phyloP scores from a whole-genome alignment of 345 rosid genomes.

The Lagerstroemia speciosa region DNA sequence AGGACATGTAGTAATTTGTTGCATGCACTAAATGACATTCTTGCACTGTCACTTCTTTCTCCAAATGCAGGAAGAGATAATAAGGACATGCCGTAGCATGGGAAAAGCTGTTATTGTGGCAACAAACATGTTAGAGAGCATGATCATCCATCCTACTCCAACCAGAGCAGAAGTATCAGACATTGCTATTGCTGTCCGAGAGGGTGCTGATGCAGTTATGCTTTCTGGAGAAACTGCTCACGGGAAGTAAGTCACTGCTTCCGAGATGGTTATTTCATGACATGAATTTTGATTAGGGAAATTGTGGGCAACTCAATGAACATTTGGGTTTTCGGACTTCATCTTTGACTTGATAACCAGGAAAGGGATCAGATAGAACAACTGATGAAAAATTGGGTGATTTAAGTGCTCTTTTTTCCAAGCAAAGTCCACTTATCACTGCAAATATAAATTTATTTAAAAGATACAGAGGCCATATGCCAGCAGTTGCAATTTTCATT shows the following conservation, averaged over 20 bases:
- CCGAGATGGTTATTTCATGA: neutral
- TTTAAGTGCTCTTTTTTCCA: too few relatives aligned
- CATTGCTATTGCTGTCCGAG: conserved; percentile 96
- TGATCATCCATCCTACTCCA: conserved; percentile 98
- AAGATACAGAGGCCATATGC: neutral
- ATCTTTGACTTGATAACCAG: too few relatives aligned
- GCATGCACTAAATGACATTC: neutral
- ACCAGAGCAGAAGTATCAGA: conserved; percentile 98
- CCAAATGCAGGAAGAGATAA: conserved; percentile 69
- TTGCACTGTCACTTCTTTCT: neutral
- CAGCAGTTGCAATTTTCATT: neutral
- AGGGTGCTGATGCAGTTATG: conserved; percentile 96
- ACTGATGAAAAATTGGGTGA: neutral
- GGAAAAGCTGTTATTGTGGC: conserved; percentile 99
- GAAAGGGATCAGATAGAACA: too few relatives aligned
- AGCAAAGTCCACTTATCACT: neutral
- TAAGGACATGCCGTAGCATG: conserved; percentile 92
- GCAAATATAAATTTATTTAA: neutral
- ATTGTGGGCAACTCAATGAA: neutral
- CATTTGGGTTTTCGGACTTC: neutral
- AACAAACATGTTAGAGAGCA: conserved; percentile 98
- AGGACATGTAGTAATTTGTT: conserved; percentile 1
- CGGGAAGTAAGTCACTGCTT: conserved; percentile 55
- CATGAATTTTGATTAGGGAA: neutral
- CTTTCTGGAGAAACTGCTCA: conserved; percentile 99